Percentiles rank a stretch among this genome's conserved stretches.
Conservation (phyloP, 495 filamentous ascomycete species). For the Xylaria nigripes region DNA sequence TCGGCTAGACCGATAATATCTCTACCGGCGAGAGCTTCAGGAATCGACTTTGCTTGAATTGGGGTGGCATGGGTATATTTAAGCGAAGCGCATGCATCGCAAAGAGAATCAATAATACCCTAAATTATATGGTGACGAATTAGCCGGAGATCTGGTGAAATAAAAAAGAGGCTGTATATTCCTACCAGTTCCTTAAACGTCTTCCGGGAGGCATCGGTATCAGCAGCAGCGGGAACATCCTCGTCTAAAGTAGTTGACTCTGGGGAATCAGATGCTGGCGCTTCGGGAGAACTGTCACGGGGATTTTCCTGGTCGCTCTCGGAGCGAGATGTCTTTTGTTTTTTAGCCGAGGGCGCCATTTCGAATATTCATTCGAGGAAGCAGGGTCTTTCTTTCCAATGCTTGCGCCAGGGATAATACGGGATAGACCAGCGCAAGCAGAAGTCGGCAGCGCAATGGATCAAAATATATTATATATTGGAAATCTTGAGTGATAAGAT, state of each 20-base stretch:
- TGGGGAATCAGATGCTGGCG: not conserved
- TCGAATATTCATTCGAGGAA: not conserved
- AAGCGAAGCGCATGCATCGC: slow-evolving; percentile 72
- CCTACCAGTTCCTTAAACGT: slow-evolving; percentile 68
- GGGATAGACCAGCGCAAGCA: not conserved
- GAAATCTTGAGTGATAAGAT: not conserved
- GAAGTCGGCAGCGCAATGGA: not conserved
- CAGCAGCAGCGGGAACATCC: slow-evolving; percentile 14
- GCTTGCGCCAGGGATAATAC: not conserved
- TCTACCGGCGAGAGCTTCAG: slow-evolving; percentile 67
- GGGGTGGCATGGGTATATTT: slow-evolving; percentile 79
- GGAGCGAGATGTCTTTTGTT: slow-evolving; percentile 17
- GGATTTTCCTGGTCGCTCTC: not conserved
- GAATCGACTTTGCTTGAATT: slow-evolving; percentile 71
- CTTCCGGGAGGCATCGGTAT: slow-evolving; percentile 35
- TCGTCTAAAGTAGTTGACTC: slow-evolving; percentile 7
- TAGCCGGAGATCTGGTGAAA: slow-evolving; percentile 2
- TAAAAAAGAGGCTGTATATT: not conserved
- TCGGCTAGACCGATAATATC: slow-evolving; percentile 92
- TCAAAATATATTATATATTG: not conserved
- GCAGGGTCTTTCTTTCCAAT: not conserved
- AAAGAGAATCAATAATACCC: slow-evolving; percentile 79
- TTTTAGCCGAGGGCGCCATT: slow-evolving; percentile 17
- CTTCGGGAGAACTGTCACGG: not conserved
- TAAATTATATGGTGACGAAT: slow-evolving; percentile 9